phyloP scores from a whole-genome alignment of 2,329 filamentous ascomycete genomes.

The Corynespora cassiicola region DNA sequence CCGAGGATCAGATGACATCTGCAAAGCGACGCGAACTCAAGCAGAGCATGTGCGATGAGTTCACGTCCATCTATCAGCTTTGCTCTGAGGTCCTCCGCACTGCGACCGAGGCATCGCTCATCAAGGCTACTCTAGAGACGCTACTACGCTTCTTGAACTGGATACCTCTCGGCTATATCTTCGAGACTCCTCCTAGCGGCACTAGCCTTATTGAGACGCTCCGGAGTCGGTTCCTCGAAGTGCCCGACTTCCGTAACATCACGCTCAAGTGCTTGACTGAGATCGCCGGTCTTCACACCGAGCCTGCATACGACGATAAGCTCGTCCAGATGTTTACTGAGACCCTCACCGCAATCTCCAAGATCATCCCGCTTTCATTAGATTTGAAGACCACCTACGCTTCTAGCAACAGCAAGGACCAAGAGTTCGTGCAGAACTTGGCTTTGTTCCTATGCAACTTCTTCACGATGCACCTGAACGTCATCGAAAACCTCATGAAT shows the following conservation, averaged over 20 bases:
- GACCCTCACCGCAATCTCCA: slow-evolving; percentile 88
- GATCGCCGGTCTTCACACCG: slow-evolving; percentile 91
- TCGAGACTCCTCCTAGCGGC: slow-evolving; percentile 77
- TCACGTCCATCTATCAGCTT: slow-evolving; percentile 96
- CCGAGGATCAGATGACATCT: slow-evolving; percentile 98
- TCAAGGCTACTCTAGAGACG: slow-evolving; percentile 97
- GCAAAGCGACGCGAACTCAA: slow-evolving; percentile 95
- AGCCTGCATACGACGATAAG: slow-evolving; percentile 89
- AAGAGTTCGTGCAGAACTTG: slow-evolving; percentile 97
- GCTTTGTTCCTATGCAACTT: slow-evolving; percentile 97
- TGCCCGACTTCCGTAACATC: slow-evolving; percentile 94
- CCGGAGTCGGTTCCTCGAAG: slow-evolving; percentile 88
- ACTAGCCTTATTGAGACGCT: slow-evolving; percentile 85
- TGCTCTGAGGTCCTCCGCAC: slow-evolving; percentile 95
- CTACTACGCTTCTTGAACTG: slow-evolving; percentile 97
- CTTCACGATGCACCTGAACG: slow-evolving; percentile 89
- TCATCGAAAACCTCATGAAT: slow-evolving; percentile 96
- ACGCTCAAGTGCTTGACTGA: slow-evolving; percentile 97
- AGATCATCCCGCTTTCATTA: slow-evolving; percentile 88
- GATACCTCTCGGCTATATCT: slow-evolving; percentile 98
- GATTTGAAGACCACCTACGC: slow-evolving; percentile 92
- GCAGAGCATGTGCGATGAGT: slow-evolving; percentile 98
- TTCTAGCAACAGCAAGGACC: slow-evolving; percentile 88
- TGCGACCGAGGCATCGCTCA: slow-evolving; percentile 83
- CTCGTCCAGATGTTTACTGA: slow-evolving; percentile 98